A percentile compares a stretch with the other conserved stretches of the same genome.
Evolutionary conservation across 169 alveolate genomes (phyloP).

Genomic region (Cryptosporidium meleagridis): DNA sequence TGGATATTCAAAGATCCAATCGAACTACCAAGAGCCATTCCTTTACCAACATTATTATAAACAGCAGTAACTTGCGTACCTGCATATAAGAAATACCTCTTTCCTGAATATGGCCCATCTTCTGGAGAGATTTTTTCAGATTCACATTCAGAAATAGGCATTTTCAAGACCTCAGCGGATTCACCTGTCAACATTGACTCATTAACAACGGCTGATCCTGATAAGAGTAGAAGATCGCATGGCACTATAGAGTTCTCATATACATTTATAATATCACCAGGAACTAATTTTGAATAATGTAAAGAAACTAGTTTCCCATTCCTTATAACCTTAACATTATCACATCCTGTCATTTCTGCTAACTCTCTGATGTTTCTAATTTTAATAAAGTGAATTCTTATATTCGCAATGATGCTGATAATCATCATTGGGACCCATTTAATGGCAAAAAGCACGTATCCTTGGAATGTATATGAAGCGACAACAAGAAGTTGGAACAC

Average conservation of each 20-base stretch:
- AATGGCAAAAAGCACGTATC: conserved; percentile 73
- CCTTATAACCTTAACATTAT: conserved; percentile 47
- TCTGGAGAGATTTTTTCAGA: conserved; percentile 73
- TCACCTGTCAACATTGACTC: conserved; percentile 90
- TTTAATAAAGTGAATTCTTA: conserved; percentile 75
- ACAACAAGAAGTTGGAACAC: conserved; percentile 82
- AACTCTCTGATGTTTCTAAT: conserved; percentile 69
- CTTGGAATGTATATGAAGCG: conserved; percentile 82
- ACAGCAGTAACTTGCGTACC: conserved; percentile 79
- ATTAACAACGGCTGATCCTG: conserved; percentile 85
- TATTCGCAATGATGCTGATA: conserved; percentile 61
- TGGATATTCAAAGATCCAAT: neutral
- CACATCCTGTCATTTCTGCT: conserved; percentile 67
- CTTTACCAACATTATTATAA: conserved; percentile 47
- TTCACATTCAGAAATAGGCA: conserved; percentile 79
- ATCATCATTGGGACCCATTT: conserved; percentile 77
- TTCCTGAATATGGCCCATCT: conserved; percentile 78
- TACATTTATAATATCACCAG: conserved; percentile 86
- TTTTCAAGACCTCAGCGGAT: conserved; percentile 82
- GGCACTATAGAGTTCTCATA: conserved; percentile 84
- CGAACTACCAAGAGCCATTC: conserved; percentile 5
- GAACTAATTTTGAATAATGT: conserved; percentile 81
- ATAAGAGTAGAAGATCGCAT: conserved; percentile 84
- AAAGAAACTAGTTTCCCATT: conserved; percentile 41
- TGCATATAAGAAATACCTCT: conserved; percentile 77